Percentiles rank a stretch among this genome's conserved stretches.
Conservation (phyloP, 202 grass and related monocot species). For the Bolboschoenoplectus hybrid region DNA sequence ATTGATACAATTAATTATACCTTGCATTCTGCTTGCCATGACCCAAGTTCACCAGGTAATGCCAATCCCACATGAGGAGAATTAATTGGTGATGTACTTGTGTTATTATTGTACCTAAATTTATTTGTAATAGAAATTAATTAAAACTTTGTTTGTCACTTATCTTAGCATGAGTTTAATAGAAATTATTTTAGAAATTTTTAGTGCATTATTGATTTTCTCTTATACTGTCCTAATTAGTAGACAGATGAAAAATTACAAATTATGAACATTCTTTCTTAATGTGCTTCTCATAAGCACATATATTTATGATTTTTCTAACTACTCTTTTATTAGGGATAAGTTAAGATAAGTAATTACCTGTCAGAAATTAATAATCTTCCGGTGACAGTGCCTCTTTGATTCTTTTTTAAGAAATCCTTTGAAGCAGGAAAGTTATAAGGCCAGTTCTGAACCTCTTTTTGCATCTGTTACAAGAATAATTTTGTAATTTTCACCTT, state of each 20-base stretch:
- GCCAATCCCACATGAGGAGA: constrained; percentile 58
- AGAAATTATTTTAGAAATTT: no score
- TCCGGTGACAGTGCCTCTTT: constrained; percentile 57
- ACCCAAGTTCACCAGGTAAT: constrained; percentile 51
- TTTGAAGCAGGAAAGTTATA: constrained; percentile 58
- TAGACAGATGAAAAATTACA: no score
- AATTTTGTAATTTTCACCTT: neutral
- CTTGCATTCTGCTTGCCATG: constrained; percentile 73
- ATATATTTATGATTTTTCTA: no score
- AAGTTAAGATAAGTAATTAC: constrained; percentile 12
- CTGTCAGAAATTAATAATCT: constrained; percentile 49
- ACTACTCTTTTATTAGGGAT: neutral
- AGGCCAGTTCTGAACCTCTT: constrained; percentile 60
- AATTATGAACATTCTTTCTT: no score
- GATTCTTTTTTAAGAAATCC: constrained; percentile 50
- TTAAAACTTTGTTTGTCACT: neutral
- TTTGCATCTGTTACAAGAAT: constrained; percentile 38
- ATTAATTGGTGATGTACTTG: neutral
- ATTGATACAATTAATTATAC: neutral
- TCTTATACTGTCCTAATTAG: no score
- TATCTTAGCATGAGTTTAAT: neutral
- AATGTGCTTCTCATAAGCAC: no score
- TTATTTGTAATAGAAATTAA: neutral
- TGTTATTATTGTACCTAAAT: constrained; percentile 29
- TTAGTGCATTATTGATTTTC: no score